These are phyloP conservation scores for Rhizophora apiculata DNA, from an alignment of 345 rosid species.

Conservation along the genomic window DNA sequence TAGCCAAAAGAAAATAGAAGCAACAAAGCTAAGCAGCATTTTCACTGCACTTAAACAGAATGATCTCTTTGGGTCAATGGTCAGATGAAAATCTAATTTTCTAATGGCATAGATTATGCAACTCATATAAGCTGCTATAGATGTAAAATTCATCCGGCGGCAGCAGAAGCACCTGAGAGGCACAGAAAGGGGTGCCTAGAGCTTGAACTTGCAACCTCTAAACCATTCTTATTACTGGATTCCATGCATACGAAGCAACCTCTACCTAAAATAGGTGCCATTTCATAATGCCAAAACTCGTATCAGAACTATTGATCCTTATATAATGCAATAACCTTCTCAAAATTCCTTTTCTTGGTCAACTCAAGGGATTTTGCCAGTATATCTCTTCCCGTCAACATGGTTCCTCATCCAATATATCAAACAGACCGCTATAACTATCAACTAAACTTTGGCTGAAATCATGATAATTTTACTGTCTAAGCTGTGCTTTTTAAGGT, in stretches of 20 bases:
- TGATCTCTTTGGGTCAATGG: not conserved
- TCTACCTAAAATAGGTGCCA: not conserved
- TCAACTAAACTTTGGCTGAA: no score
- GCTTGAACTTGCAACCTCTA: not conserved
- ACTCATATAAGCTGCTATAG: no score
- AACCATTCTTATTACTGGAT: not conserved
- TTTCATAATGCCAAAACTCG: not conserved
- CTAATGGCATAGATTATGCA: not conserved
- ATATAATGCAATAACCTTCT: not conserved
- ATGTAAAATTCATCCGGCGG: no score
- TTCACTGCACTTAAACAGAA: not conserved
- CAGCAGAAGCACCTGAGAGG: not conserved
- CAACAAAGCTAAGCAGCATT: conserved; percentile 8
- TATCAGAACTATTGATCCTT: not conserved
- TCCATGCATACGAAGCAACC: not conserved
- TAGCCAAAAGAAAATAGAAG: not conserved
- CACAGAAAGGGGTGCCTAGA: not conserved
- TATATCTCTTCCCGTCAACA: not conserved
- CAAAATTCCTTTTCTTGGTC: not conserved
- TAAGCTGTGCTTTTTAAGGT: not conserved
- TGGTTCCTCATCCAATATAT: no score
- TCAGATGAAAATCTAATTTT: not conserved
- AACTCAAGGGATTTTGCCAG: not conserved
- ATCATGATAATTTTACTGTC: no score
- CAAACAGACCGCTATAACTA: no score